A percentile compares a stretch with the other conserved stretches of the same genome.
phyloP scores from a whole-genome alignment of 768 basidiomycete genomes.

The Suillus spraguei region DNA sequence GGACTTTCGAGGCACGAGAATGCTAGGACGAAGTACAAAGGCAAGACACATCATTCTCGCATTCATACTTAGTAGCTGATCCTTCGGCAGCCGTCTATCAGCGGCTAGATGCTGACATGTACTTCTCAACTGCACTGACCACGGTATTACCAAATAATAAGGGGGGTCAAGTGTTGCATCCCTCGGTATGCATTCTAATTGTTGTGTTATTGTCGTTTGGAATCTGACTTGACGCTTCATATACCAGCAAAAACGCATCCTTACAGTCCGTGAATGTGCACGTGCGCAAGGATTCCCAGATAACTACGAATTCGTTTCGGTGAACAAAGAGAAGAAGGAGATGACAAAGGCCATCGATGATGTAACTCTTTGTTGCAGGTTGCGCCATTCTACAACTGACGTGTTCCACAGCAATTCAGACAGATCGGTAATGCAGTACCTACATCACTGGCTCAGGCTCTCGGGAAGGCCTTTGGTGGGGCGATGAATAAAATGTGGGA shows the following conservation, averaged over 20 bases:
- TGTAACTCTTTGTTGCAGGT: too few species aligned
- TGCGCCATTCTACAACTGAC: too few species aligned
- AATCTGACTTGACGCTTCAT: background rate
- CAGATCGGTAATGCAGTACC: too few species aligned
- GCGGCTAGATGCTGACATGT: conserved; percentile 50
- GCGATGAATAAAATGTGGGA: too few species aligned
- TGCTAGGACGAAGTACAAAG: conserved; percentile 30
- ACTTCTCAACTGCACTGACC: conserved; percentile 71
- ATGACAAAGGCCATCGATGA: too few species aligned
- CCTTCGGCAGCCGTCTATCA: conserved; percentile 50
- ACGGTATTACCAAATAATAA: conserved; percentile 53
- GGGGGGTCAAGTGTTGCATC: conserved; percentile 46
- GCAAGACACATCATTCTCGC: conserved; percentile 17
- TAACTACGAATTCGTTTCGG: conserved; percentile 59
- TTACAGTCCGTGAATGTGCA: conserved; percentile 68
- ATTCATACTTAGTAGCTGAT: background rate
- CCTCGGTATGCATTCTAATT: conserved; percentile 36
- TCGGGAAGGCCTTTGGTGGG: too few species aligned
- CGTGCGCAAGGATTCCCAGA: conserved; percentile 83
- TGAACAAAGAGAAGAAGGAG: conserved; percentile 25
- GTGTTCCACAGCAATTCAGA: too few species aligned
- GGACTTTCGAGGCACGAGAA: conserved; percentile 33
- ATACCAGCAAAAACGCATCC: conserved; percentile 67
- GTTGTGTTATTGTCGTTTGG: background rate
- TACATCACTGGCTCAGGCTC: too few species aligned